Evolutionary conservation across 169 alveolate species (phyloP).

Genomic region (Plasmodium yoelii): DNA sequence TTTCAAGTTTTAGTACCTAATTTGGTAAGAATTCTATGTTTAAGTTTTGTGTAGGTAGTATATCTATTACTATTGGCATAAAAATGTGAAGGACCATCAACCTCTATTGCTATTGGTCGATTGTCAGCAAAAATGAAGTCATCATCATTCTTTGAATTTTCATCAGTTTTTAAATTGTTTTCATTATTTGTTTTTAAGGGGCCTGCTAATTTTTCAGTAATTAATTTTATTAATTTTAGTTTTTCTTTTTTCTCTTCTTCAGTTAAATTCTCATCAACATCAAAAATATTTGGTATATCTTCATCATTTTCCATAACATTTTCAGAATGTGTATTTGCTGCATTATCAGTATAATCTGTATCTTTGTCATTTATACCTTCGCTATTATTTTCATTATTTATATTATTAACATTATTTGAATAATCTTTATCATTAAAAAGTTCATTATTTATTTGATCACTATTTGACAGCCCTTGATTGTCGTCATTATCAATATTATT

Average conservation of each 20-base stretch:
- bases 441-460: neutral
- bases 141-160: constrained; percentile 1
- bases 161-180: constrained; percentile 8
- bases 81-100: constrained; percentile 95
- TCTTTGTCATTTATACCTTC: constrained; percentile 6
- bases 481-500: neutral
- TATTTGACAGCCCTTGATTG: neutral
- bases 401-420: neutral
- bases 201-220: constrained; percentile 74
- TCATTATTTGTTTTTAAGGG: constrained; percentile 44
- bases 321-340: constrained; percentile 8
- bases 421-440: neutral
- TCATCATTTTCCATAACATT: constrained; percentile 67
- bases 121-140: constrained; percentile 80
- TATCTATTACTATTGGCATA: constrained; percentile 91
- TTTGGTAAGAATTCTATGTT: constrained; percentile 92
- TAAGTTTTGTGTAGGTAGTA: constrained; percentile 90
- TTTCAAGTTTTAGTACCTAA: constrained; percentile 84
- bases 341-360: neutral
- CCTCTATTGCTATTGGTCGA: constrained; percentile 92
- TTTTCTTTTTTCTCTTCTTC: constrained; percentile 73
- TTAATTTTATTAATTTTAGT: constrained; percentile 51
- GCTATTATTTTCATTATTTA: neutral
- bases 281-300: constrained; percentile 72
- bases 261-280: constrained; percentile 72